Base-by-base conservation (phyloP, 495 filamentous ascomycete genomes). In the Penicillium daleae region DNA sequence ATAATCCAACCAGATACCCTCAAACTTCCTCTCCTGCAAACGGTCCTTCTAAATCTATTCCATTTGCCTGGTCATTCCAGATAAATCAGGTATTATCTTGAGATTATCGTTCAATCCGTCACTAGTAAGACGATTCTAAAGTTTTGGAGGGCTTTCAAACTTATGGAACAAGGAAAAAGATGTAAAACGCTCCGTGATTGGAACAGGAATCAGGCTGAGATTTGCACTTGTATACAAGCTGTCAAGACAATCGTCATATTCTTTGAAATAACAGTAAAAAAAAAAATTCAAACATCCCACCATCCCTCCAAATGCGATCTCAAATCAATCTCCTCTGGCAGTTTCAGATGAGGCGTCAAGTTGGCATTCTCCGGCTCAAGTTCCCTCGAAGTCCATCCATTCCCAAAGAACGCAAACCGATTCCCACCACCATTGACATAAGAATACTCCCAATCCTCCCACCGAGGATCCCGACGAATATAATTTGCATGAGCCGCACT, bases 361-460 rank as follows among this genome's bases (percentile, higher is more conserved):
- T 84, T 76, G 1, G 72, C 72, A 32, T 67, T 19, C 49, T 54
- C 73, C 17, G 72, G 67, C 24, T 51, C 52, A 29, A 65, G 39
- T 64, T 86, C 83, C 48, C 75, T 73, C 44, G 53, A 64, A 22
- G 81, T 84, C 79, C 78, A 85, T 0, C 85, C 84, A 76, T 85
- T 86, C 0, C 85, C 85, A 72, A 87, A 83, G 57, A 76, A 85
- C 46, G 78, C 83, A 68, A 85, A 86, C n/a, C 82, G 70, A 73
- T 86, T 86, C 4, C 78, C 80, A 57, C 73, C 78, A 0, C 66
- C 62, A 21, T 75, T 77, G 24, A 73, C 56, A 67, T 87, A 86
- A 58, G 79, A 80, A 70, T 87, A 90, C 59, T 91, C 88, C 76
- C 79, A 91, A 67, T 92, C 89, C 73, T 92, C 89, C 87, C 87